These are phyloP conservation scores for Chlamydomonas eustigma DNA, from an alignment of 139 green algal genomes.

Conservation along the genomic window DNA sequence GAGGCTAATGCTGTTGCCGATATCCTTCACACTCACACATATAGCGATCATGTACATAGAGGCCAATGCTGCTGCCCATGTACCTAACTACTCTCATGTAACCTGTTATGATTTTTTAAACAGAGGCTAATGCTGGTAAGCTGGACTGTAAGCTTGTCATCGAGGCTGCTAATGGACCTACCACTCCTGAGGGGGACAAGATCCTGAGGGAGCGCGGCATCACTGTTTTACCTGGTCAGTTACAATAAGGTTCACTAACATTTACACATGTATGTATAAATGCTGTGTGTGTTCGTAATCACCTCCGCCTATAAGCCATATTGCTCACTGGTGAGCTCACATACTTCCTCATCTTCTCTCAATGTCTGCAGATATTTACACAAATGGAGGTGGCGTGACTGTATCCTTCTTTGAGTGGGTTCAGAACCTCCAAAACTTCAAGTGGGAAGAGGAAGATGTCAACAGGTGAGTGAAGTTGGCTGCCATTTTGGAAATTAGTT, in stretches of 20 bases:
- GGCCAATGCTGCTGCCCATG: too few relatives aligned
- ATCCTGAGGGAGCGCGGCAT: constrained; percentile 67
- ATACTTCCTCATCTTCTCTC: not conserved
- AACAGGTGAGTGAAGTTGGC: constrained; percentile 25
- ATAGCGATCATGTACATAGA: too few relatives aligned
- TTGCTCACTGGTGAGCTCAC: too few relatives aligned
- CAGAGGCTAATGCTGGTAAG: constrained; percentile 46
- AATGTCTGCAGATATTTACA: constrained; percentile 59
- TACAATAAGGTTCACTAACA: not conserved
- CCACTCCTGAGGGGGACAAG: constrained; percentile 64
- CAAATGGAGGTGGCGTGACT: constrained; percentile 57
- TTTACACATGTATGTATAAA: not conserved
- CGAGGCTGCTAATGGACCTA: constrained; percentile 89
- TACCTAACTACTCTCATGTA: too few relatives aligned
- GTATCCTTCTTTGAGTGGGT: constrained; percentile 84
- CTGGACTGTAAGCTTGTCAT: constrained; percentile 68
- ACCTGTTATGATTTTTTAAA: too few relatives aligned
- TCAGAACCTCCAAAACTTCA: constrained; percentile 83
- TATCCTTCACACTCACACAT: too few relatives aligned
- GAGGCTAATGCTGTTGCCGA: too few relatives aligned
- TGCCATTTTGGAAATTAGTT: too few relatives aligned
- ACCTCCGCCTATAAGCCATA: too few relatives aligned
- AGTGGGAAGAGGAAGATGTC: constrained; percentile 74
- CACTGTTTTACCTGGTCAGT: constrained; percentile 57
- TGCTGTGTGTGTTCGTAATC: too few relatives aligned